phyloP scores from a whole-genome alignment of 2,329 filamentous ascomycete species.

The Myriosclerotinia scirpicola region DNA sequence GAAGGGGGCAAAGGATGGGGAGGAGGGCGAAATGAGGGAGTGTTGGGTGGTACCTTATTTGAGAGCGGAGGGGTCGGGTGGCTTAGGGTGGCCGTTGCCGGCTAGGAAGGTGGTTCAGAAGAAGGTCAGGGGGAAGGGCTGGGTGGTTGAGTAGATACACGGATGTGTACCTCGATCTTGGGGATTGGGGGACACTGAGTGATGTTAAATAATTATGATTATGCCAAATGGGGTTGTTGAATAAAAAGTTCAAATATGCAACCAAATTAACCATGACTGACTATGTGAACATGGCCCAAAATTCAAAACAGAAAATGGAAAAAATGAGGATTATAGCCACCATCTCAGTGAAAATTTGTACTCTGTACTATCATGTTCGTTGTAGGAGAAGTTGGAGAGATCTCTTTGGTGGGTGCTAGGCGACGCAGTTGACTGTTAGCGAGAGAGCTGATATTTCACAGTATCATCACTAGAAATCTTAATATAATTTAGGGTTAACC shows the following conservation, averaged over 20 bases:
- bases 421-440: too few relatives aligned
- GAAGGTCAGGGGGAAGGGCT: slow-evolving; percentile 70
- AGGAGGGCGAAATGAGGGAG: slow-evolving; percentile 58
- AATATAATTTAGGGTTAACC: too few relatives aligned
- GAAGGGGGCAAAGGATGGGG: slow-evolving; percentile 39
- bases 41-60: slow-evolving; percentile 83
- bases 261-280: neutral
- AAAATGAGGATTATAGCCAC: too few relatives aligned
- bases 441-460: too few relatives aligned
- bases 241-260: neutral
- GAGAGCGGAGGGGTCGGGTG: slow-evolving; percentile 64
- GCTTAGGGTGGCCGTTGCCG: slow-evolving; percentile 79
- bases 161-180: neutral
- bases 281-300: neutral
- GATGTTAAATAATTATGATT: neutral
- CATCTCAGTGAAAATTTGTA: too few relatives aligned
- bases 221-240: neutral
- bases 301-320: too few relatives aligned
- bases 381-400: too few relatives aligned
- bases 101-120: slow-evolving; percentile 81
- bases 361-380: too few relatives aligned
- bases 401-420: too few relatives aligned
- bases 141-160: slow-evolving; percentile 52
- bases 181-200: neutral
- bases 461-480: too few relatives aligned